These are phyloP conservation scores for Paxillus rubicundulus DNA, from an alignment of 768 basidiomycete species.

Conservation along the genomic window DNA sequence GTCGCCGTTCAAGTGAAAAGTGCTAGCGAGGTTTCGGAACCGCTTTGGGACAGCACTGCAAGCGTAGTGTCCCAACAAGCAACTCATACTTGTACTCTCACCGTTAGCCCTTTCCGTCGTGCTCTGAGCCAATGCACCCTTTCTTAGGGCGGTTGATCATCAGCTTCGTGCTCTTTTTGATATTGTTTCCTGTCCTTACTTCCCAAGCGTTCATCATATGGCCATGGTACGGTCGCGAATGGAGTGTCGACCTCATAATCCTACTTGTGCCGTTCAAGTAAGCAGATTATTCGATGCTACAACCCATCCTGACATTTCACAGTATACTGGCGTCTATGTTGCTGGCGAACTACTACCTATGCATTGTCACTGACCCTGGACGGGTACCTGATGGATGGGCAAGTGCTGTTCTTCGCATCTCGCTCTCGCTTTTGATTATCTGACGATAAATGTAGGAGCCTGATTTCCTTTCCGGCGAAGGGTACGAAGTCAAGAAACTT, in stretches of 20 bases:
- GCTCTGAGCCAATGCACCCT: constrained; percentile 35
- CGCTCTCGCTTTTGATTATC: neutral
- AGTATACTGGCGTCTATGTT: constrained; percentile 77
- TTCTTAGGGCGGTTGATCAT: constrained; percentile 63
- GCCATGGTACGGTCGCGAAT: constrained; percentile 85
- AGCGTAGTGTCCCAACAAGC: neutral
- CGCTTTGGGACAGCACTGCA: constrained; percentile 2
- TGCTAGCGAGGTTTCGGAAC: neutral
- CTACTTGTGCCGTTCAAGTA: constrained; percentile 93
- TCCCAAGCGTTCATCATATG: constrained; percentile 86
- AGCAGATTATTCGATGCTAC: constrained; percentile 22
- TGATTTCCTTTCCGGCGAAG: constrained; percentile 59
- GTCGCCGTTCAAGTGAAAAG: neutral
- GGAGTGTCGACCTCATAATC: constrained; percentile 70
- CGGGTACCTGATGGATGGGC: constrained; percentile 79
- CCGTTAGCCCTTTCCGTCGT: neutral
- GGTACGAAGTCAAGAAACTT: constrained; percentile 87
- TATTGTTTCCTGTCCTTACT: constrained; percentile 85
- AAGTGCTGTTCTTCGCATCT: constrained; percentile 18
- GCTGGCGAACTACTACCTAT: constrained; percentile 86
- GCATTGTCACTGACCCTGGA: constrained; percentile 83
- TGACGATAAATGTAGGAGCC: constrained; percentile 50
- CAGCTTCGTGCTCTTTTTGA: constrained; percentile 65
- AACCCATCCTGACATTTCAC: constrained; percentile 8
- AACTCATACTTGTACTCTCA: constrained; percentile 1